These are phyloP conservation scores for Fusarium burgessii DNA, from an alignment of 2,329 filamentous ascomycete species.

Conservation along the genomic window DNA sequence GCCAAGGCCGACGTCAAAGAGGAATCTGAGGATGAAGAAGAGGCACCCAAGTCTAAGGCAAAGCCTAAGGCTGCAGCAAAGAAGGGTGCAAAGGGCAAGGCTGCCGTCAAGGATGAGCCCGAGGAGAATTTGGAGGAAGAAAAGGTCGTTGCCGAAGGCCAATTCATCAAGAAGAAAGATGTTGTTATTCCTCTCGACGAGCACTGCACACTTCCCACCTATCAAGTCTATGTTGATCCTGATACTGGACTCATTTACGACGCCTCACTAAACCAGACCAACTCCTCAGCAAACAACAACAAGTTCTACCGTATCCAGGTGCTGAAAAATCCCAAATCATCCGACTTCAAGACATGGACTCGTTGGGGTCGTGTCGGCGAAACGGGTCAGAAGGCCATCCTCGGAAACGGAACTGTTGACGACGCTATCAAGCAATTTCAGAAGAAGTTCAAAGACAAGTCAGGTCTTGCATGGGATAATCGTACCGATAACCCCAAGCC, in stretches of 20 bases:
- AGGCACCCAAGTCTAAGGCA: slow-evolving; percentile 38
- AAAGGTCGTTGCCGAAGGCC: slow-evolving; percentile 55
- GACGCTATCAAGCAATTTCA: slow-evolving; percentile 65
- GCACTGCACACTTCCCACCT: slow-evolving; percentile 52
- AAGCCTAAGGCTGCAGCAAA: slow-evolving; percentile 27
- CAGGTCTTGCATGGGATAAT: slow-evolving; percentile 67
- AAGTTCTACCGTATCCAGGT: slow-evolving; percentile 85
- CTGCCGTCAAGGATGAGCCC: slow-evolving; percentile 39
- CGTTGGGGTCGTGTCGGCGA: slow-evolving; percentile 85
- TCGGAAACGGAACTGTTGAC: slow-evolving; percentile 57
- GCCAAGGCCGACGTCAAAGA: slow-evolving; percentile 28
- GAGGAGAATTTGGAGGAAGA: slow-evolving; percentile 50
- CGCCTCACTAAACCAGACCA: slow-evolving; percentile 83
- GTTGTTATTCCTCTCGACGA: slow-evolving; percentile 65
- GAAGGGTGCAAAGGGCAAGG: slow-evolving; percentile 43
- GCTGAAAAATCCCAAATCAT: slow-evolving; percentile 53
- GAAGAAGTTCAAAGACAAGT: slow-evolving; percentile 73
- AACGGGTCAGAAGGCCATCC: slow-evolving; percentile 59
- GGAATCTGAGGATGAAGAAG: slow-evolving; percentile 47
- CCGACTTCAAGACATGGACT: slow-evolving; percentile 73
- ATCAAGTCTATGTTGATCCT: slow-evolving; percentile 74
- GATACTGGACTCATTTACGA: slow-evolving; percentile 76
- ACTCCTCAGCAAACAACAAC: slow-evolving; percentile 78
- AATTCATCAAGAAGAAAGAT: slow-evolving; percentile 61
- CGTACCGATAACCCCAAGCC: slow-evolving; percentile 68